Evolutionary conservation across 2,329 filamentous ascomycete genomes (phyloP), one percentile per base, ranked within the genome.

Genomic region (Atkinsonella texensis): DNA sequence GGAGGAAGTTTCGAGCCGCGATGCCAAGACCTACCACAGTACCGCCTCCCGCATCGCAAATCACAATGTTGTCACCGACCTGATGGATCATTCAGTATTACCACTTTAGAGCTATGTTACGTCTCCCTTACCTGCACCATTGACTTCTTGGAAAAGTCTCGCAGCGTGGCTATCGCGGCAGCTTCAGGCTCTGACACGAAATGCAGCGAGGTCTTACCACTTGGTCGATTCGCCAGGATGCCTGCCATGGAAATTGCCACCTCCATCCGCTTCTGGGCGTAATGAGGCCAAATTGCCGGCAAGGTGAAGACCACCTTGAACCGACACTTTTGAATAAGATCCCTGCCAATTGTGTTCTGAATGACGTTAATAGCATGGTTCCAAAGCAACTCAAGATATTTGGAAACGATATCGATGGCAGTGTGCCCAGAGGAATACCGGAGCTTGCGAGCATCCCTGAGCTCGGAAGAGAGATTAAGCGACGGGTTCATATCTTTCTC

Each of bases 151-250:
- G 56, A 54, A 0, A 68, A 50, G 2, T 67, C 64, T 0, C 59
- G 53, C 0, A 74, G 53, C 0, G 65, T 66, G 0, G 69, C 65
- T 0, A 75, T 38, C 0, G 71, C 71, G 0, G 72, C 72, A 0
- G 72, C 73, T 52, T 75, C 72, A 0, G 72, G 73, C 51, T 75
- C 73, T 0, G 67, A 64, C 0, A 74, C 55, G 41, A 74, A 70
- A 0, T 53, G 41, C 8, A 73, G 46, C 0, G 45, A 59, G 0
- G 72, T 73, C 0, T 59, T 38, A 0, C 65, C 67, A 1, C 59
- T 59, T 0, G 46, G 5, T 0, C 66, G 56, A 0, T 40, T 10
- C 0, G 58, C 52, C 0, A 73, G 55, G 2, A 76, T 66, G 0
- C 72, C 72, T 0, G 72, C 68, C 0, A 47, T 17, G 0, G 54